Base-by-base conservation (phyloP, 768 basidiomycete species). In the Suillus decipiens region DNA sequence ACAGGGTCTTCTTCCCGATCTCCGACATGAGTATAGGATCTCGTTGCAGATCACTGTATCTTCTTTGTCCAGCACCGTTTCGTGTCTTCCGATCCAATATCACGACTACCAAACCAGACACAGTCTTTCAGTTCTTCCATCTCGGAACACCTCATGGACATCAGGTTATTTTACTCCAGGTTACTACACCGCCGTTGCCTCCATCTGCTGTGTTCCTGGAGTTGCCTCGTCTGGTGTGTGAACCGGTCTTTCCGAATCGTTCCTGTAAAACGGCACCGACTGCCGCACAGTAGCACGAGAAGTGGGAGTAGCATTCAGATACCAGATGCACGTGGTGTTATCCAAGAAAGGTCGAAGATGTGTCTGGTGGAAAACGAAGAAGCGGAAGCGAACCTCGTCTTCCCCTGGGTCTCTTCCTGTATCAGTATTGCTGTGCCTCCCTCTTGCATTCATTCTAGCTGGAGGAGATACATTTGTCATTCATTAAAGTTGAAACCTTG, bases 31-130 rank as follows among this genome's bases (percentile, higher is more conserved):
- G 83, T 96, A 0, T 93, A 85, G 87, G 93, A 95, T 66, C 86
- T 94, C n/a, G 94, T 96, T 33, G 95, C 93, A 84, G 64, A 94
- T 93, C 0, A 94, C 93, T 0, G 72, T 76, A 0, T 77, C 79
- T 1, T 76, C 80, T 22, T 73, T 78, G 1, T 76, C 79, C 54
- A 66, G 73, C 78, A 14, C 69, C 1, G 68, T 61, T 55, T 64
- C 1, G 15, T 19, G 2, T 33, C 50, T 33, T 19, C 19, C 41
- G 64, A 66, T 10, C 60, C 72, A 11, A 50, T 72, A 3, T 75
- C 81, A 8, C 65, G 51, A 8, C 57, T 71, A 31, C 61, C 55
- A 5, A 65, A 68, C n/a, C n/a, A n/a, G n/a, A n/a, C n/a, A n/a
- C 24, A 70, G 69, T 33, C 79, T 78, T 61, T 78, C 77, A 0